Percentiles rank a stretch among this genome's conserved stretches.
Conservation (phyloP, 2,329 filamentous ascomycete species). For the Biscogniauxia sp. region DNA sequence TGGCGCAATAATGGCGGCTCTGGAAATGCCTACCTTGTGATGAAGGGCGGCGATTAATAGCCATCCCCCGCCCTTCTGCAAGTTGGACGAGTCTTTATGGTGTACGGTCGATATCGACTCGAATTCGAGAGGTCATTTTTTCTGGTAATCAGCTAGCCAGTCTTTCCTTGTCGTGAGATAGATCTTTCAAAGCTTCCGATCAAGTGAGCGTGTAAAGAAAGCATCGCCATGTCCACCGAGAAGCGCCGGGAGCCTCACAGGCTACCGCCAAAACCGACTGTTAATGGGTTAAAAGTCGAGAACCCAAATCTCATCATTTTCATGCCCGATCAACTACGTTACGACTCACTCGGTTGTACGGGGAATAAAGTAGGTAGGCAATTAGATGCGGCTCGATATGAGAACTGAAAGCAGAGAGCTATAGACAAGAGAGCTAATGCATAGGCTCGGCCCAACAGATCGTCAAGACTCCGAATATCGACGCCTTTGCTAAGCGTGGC, state of each 20-base stretch:
- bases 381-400: no score
- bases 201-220: not conserved
- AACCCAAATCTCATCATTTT: slow-evolving; percentile 41
- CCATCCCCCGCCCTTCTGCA: not conserved
- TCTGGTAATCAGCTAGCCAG: no score
- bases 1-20: not conserved
- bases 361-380: slow-evolving; percentile 14
- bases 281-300: not conserved
- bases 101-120: no score
- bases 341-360: slow-evolving; percentile 41
- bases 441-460: not conserved
- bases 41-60: not conserved
- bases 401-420: no score
- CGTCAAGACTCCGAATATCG: slow-evolving; percentile 41
- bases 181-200: not conserved
- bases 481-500: slow-evolving; percentile 37
- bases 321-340: slow-evolving; percentile 48
- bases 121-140: no score
- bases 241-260: not conserved
- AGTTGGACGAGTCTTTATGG: not conserved
- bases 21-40: not conserved
- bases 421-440: not conserved
- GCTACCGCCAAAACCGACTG: not conserved
- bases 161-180: not conserved
- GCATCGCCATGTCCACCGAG: not conserved